Conservation (phyloP, 1,284 basidiomycete genomes). For the Malassezia psittaci region DNA sequence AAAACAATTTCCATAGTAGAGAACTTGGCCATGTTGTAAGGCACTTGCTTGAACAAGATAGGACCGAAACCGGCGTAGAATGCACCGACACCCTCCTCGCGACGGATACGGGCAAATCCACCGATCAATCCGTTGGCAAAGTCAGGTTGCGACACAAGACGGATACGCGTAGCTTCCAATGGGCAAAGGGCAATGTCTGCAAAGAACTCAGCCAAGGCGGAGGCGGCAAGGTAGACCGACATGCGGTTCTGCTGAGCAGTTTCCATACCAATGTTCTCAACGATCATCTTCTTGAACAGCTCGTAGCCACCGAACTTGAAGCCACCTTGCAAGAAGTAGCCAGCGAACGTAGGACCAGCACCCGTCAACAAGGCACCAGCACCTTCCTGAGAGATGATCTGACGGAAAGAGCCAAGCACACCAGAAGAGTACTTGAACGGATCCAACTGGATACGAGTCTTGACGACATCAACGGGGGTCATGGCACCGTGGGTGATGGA, state of each 20-base stretch:
- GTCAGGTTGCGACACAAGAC: slow-evolving; percentile 46
- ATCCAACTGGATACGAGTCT: slow-evolving; percentile 93
- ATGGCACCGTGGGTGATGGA: slow-evolving; percentile 73
- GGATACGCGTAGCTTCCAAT: slow-evolving; percentile 47
- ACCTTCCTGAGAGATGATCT: slow-evolving; percentile 43
- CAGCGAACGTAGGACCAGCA: slow-evolving; percentile 43
- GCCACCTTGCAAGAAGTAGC: slow-evolving; percentile 48
- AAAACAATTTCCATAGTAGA: slow-evolving; percentile 45
- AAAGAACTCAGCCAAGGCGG: slow-evolving; percentile 46
- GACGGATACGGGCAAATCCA: slow-evolving; percentile 40
- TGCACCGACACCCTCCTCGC: slow-evolving; percentile 43
- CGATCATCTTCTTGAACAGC: slow-evolving; percentile 46
- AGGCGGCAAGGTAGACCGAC: slow-evolving; percentile 45
- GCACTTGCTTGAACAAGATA: slow-evolving; percentile 47
- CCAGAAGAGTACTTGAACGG: slow-evolving; percentile 54
- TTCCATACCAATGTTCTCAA: slow-evolving; percentile 41
- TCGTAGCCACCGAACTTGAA: slow-evolving; percentile 48
- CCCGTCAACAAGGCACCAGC: slow-evolving; percentile 45
- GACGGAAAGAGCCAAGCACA: slow-evolving; percentile 46
- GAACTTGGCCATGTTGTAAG: slow-evolving; percentile 53
- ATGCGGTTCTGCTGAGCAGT: slow-evolving; percentile 44
- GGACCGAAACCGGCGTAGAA: slow-evolving; percentile 51
- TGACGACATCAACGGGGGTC: slow-evolving; percentile 50
- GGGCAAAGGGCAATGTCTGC: slow-evolving; percentile 48
- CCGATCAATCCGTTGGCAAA: slow-evolving; percentile 45